Evolutionary conservation across 305 asterid genomes (phyloP).

Genomic region (Solanum aculeatissimum): DNA sequence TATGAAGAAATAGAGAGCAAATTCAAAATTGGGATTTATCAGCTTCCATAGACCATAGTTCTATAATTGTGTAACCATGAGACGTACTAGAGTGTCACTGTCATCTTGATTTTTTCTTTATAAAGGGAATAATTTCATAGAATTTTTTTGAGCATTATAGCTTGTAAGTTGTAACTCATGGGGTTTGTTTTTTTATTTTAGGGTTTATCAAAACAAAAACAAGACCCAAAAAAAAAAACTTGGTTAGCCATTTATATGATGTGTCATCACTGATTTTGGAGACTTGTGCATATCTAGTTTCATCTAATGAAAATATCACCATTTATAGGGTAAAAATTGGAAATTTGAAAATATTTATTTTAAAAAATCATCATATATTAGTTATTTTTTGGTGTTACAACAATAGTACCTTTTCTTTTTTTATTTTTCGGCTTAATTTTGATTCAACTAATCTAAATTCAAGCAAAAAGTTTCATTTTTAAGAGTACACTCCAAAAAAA

Average conservation of each 20-base stretch:
- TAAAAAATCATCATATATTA: background rate
- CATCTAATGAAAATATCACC: background rate
- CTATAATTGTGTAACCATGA: background rate
- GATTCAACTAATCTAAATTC: no score
- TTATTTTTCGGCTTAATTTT: no score
- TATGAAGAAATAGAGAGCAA: background rate
- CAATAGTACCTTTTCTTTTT: no score
- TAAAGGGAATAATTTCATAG: background rate
- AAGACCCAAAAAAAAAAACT: no score
- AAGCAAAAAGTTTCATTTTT: no score
- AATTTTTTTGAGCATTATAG: background rate
- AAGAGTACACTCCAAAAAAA: no score
- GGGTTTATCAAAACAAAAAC: background rate
- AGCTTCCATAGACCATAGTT: background rate
- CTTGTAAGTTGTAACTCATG: background rate
- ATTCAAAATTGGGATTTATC: background rate
- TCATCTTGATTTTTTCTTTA: background rate
- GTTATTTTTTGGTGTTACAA: no score
- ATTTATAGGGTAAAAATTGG: background rate
- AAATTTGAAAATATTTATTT: background rate
- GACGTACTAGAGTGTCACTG: background rate
- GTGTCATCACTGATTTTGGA: no score
- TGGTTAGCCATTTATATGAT: background rate
- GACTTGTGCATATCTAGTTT: background rate
- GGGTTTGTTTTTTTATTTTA: background rate